phyloP scores from a whole-genome alignment of 768 basidiomycete species.

The Mycena pura region DNA sequence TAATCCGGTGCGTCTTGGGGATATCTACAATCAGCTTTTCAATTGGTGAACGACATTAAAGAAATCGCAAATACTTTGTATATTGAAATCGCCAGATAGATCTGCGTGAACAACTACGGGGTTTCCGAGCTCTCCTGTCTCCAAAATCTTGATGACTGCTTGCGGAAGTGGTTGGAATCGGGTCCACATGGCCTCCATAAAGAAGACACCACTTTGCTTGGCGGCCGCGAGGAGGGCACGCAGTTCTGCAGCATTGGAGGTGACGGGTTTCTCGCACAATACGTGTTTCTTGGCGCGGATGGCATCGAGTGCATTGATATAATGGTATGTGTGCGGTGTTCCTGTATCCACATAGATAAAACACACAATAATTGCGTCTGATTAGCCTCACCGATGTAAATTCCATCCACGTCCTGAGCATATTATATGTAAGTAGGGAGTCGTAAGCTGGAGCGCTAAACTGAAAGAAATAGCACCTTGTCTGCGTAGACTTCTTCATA shows the following conservation, averaged over 20 bases:
- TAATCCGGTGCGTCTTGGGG: constrained; percentile 73
- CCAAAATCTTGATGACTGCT: constrained; percentile 69
- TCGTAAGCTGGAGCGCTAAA: not conserved
- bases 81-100: constrained; percentile 71
- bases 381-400: constrained; percentile 68
- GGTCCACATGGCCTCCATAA: constrained; percentile 95
- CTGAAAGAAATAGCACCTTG: constrained; percentile 48
- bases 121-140: constrained; percentile 68
- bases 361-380: not conserved
- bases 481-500: constrained; percentile 81
- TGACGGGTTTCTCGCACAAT: constrained; percentile 89
- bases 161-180: constrained; percentile 74
- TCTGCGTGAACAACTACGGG: constrained; percentile 78
- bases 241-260: constrained; percentile 77
- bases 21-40: constrained; percentile 50
- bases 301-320: constrained; percentile 75
- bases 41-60: not conserved
- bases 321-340: constrained; percentile 87
- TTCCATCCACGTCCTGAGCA: constrained; percentile 68
- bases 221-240: constrained; percentile 76
- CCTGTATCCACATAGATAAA: constrained; percentile 44
- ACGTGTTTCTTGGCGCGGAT: constrained; percentile 85
- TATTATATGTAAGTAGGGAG: not conserved
- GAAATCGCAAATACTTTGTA: constrained; percentile 60
- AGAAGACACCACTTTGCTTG: constrained; percentile 79